Evolutionary conservation across 495 filamentous ascomycete genomes (phyloP), one percentile per base, ranked within the genome.

Genomic region (Annulohypoxylon moriforme): DNA sequence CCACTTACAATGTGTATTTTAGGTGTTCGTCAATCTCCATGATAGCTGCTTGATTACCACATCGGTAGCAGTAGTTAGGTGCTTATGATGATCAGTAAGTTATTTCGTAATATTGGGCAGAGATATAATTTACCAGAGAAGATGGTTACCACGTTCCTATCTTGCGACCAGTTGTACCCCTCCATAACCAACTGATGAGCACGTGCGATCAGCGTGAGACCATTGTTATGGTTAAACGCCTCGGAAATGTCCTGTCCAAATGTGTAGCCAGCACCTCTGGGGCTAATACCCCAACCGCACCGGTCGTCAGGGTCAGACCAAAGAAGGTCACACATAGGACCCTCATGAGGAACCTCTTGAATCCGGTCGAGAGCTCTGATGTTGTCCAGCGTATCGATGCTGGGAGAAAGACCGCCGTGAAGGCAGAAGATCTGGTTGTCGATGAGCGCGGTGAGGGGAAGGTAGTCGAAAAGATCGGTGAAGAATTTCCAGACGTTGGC

Each of bases 381-480:
- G 81, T 99, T 98, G 84, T 99, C 96, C 34, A 99, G 90, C 25
- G 96, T 98, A 81, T 99, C 96, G 76, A 99, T 98, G 78, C 92
- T 96, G 33, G 96, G 96, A 59, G 93, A 96, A 60, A 99, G 87
- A 67, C 96, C 96, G 75, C 96, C 96, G 83, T 99, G 96, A 58
- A 99, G 89, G 84, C 96, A 99, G 89, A 99, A 99, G 81, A 99
- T 99, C 86, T 99, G 96, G 83, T 97, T 98, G 83, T 99, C 95
- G 84, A 99, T 99, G 69, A 99, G 89, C 67, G 96, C 96, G 69
- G 96, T 99, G 78, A 99, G 90, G 71, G 96, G 96, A 42, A 99
- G 93, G 83, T 94, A 99, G 84, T 99, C 96, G 85, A 99, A 98
- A 34, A 99, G 90, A 79, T 99, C 96, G 74, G 96, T 98, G 82